These are phyloP conservation scores for Blastocystis sp. DNA, from an alignment of 352 stramenopile species.

Conservation along the genomic window DNA sequence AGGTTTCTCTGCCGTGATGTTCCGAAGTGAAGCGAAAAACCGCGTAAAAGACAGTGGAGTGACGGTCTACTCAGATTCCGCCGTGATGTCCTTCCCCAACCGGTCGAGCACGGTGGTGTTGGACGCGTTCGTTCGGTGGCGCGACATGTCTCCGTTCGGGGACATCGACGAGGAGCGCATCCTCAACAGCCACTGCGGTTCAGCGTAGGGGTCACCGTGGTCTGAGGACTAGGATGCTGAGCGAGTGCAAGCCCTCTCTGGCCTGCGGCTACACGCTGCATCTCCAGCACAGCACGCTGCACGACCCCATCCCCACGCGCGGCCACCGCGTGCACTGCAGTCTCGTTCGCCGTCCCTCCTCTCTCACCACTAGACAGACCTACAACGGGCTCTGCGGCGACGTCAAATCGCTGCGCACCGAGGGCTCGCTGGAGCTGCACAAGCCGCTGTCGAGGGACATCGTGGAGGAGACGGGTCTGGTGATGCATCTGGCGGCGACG, in stretches of 20 bases:
- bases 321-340: background rate
- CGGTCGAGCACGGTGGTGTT: background rate
- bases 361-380: background rate
- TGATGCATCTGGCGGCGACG: background rate
- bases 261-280: background rate
- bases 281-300: background rate
- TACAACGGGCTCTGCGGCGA: conserved; percentile 43
- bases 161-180: conserved; percentile 41
- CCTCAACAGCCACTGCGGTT: conserved; percentile 7
- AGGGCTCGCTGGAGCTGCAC: background rate
- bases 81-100: background rate
- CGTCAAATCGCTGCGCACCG: background rate
- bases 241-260: conserved; percentile 15
- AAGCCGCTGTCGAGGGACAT: background rate
- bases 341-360: background rate
- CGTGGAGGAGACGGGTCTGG: background rate
- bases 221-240: background rate
- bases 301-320: background rate
- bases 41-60: conserved; percentile 6
- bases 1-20: background rate
- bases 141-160: conserved; percentile 8
- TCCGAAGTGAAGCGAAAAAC: background rate
- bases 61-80: background rate
- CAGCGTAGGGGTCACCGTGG: background rate
- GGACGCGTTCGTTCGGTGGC: background rate